phyloP scores from a whole-genome alignment of 495 filamentous ascomycete species.

The Massariosphaeria phaeospora region DNA sequence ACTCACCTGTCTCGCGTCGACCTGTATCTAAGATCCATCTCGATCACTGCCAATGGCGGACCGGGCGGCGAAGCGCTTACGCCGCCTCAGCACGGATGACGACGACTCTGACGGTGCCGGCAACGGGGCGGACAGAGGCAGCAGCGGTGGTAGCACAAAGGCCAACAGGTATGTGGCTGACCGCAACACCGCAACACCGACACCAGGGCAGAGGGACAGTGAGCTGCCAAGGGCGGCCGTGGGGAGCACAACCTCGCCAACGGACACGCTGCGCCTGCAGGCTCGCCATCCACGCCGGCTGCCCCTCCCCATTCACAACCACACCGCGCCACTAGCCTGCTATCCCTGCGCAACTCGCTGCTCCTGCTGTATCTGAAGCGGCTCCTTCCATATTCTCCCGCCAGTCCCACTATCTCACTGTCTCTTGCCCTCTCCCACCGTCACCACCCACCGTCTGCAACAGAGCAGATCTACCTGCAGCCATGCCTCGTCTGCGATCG shows the following conservation, averaged over 20 bases:
- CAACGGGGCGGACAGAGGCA: slow-evolving; percentile 35
- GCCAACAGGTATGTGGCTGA: slow-evolving; percentile 32
- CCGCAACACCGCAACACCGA: too few species aligned
- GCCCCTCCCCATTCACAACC: slow-evolving; percentile 6
- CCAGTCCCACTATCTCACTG: slow-evolving; percentile 15
- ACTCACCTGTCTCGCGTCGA: slow-evolving; percentile 15
- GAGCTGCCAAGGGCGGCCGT: slow-evolving; percentile 10
- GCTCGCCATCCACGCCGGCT: background rate
- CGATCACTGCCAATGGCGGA: slow-evolving; percentile 9
- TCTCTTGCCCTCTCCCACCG: slow-evolving; percentile 12
- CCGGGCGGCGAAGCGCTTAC: slow-evolving; percentile 41
- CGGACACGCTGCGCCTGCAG: slow-evolving; percentile 13
- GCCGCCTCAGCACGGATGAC: slow-evolving; percentile 46
- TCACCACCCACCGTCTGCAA: background rate
- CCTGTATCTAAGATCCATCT: background rate
- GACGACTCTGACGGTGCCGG: slow-evolving; percentile 40
- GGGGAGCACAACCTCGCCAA: slow-evolving; percentile 25
- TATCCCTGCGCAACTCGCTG: slow-evolving; percentile 18
- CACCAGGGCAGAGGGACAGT: too few species aligned
- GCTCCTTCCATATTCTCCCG: too few species aligned
- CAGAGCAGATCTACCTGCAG: background rate
- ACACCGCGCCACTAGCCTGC: slow-evolving; percentile 3
- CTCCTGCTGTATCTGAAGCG: background rate
- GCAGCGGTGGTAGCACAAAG: slow-evolving; percentile 17
- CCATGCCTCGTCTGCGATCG: slow-evolving; percentile 51